Conservation (phyloP, 176 grass and related monocot genomes). For the Bothriochloa decipiens region DNA sequence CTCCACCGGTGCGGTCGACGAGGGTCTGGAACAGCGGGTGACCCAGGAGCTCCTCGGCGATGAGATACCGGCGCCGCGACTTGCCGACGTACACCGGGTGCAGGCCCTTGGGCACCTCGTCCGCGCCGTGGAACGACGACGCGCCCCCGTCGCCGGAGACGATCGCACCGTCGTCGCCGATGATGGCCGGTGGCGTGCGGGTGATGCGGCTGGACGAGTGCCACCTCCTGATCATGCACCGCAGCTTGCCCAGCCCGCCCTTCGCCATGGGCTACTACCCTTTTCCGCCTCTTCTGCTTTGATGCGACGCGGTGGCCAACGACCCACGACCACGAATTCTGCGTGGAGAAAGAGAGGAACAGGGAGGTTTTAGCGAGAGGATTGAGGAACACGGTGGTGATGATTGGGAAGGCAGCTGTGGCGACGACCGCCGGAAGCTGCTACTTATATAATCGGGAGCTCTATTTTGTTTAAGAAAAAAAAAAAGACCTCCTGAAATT, state of each 20-base stretch:
- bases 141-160: neutral
- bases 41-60: slow-evolving; percentile 53
- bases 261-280: slow-evolving; percentile 46
- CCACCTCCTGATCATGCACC: slow-evolving; percentile 78
- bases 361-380: neutral
- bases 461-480: too few relatives aligned
- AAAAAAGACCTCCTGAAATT: too few relatives aligned
- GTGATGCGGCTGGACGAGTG: slow-evolving; percentile 65
- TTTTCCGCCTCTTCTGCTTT: neutral
- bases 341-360: neutral
- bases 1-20: slow-evolving; percentile 40
- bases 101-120: slow-evolving; percentile 60
- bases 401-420: slow-evolving; percentile 21
- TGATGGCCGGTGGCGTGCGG: slow-evolving; percentile 11
- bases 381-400: neutral
- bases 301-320: neutral
- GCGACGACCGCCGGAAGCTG: neutral
- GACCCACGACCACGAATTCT: neutral
- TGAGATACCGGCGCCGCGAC: slow-evolving; percentile 69
- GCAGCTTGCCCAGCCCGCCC: slow-evolving; percentile 66
- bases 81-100: slow-evolving; percentile 78
- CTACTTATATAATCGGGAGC: slow-evolving; percentile 21
- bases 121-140: slow-evolving; percentile 60
- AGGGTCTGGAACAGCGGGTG: slow-evolving; percentile 78
- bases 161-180: neutral